Percentiles rank a stretch among this genome's conserved stretches.
Conservation (phyloP, 2,329 filamentous ascomycete species). For the Metarhizium humberi region DNA sequence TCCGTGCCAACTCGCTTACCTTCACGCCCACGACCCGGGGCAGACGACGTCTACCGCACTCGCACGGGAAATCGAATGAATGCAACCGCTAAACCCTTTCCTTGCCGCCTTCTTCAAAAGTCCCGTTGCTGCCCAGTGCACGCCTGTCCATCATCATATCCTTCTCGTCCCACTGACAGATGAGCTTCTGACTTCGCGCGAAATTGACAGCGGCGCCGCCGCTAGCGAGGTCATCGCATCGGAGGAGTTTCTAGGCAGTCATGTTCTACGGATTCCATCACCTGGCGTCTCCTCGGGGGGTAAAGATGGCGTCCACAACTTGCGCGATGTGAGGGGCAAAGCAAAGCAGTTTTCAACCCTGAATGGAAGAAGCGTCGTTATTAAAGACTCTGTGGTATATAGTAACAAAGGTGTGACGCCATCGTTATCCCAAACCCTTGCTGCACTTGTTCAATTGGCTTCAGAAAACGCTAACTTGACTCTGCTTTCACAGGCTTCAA, state of each 20-base stretch:
- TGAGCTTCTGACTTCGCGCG: slow-evolving; percentile 77
- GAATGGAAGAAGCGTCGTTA: slow-evolving; percentile 85
- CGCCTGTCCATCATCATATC: slow-evolving; percentile 83
- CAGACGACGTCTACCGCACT: slow-evolving; percentile 19
- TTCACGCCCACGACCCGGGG: slow-evolving; percentile 13
- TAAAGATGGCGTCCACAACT: slow-evolving; percentile 50
- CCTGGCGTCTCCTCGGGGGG: slow-evolving; percentile 37
- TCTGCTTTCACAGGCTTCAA: slow-evolving; percentile 62
- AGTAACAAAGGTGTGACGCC: slow-evolving; percentile 77
- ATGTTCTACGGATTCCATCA: slow-evolving; percentile 79
- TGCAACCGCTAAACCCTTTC: slow-evolving; percentile 99
- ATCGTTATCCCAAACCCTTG: no score
- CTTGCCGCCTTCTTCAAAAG: slow-evolving; percentile 98
- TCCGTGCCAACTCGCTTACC: background rate
- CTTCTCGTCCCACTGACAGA: slow-evolving; percentile 91
- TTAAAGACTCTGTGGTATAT: slow-evolving; percentile 88
- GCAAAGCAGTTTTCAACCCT: slow-evolving; percentile 88
- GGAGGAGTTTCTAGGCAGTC: slow-evolving; percentile 93
- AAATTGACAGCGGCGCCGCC: slow-evolving; percentile 70
- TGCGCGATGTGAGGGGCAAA: slow-evolving; percentile 84
- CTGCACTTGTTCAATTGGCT: background rate
- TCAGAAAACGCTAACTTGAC: slow-evolving; percentile 12
- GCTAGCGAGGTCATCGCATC: slow-evolving; percentile 76
- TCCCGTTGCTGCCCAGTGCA: slow-evolving; percentile 83
- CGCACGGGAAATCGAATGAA: slow-evolving; percentile 35